Percentiles rank a stretch among this genome's conserved stretches.
These are phyloP conservation scores for Laguncularia racemosa DNA, from an alignment of 345 rosid species.

Conservation along the genomic window DNA sequence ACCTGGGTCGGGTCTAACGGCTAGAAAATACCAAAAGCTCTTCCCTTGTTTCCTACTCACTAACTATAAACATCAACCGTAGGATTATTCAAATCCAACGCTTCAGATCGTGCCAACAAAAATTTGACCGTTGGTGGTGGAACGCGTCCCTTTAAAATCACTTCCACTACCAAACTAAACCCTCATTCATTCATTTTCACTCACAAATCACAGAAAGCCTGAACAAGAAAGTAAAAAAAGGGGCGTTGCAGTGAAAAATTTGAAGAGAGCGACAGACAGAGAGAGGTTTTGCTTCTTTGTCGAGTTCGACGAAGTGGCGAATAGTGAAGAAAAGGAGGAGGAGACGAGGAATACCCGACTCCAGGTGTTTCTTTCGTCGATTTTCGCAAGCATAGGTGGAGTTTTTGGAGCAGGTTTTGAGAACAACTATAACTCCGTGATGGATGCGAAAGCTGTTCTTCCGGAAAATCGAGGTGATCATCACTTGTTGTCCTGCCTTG, in stretches of 20 bases:
- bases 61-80: conserved; percentile 9
- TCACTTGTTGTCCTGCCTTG: conserved; percentile 7
- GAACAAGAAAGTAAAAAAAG: too few species aligned
- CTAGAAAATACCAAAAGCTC: conserved; percentile 30
- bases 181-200: neutral
- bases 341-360: conserved; percentile 53
- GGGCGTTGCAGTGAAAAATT: neutral
- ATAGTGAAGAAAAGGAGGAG: conserved; percentile 20
- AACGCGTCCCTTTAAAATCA: conserved; percentile 5
- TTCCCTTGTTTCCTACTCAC: neutral
- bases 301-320: conserved; percentile 28
- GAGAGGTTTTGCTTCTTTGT: neutral
- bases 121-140: conserved; percentile 35
- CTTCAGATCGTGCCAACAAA: conserved; percentile 7
- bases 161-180: neutral
- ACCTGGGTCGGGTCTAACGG: conserved; percentile 20
- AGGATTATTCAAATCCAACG: conserved; percentile 22
- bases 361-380: conserved; percentile 51
- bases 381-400: conserved; percentile 47
- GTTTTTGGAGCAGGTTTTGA: conserved; percentile 32
- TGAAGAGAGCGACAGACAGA: conserved; percentile 8
- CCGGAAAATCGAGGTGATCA: too few species aligned
- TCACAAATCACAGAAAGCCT: too few species aligned
- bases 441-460: conserved; percentile 26
- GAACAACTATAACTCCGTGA: conserved; percentile 12